Evolutionary conservation across 352 stramenopile species (phyloP).

Genomic region (Albugo candida): DNA sequence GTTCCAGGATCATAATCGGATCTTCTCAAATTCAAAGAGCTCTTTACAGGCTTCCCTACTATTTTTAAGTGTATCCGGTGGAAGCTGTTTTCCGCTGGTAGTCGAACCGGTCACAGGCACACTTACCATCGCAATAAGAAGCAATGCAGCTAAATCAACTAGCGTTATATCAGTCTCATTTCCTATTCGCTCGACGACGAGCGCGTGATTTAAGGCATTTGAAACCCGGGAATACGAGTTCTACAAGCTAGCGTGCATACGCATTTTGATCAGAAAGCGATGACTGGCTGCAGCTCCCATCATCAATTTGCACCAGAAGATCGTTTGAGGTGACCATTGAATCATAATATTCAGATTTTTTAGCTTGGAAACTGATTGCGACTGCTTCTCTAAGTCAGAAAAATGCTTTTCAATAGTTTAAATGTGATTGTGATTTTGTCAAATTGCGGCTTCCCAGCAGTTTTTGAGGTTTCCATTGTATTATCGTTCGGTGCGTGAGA

Average conservation of each 20-base stretch:
- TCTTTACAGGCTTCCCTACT: constrained; percentile 72
- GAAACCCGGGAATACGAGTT: constrained; percentile 88
- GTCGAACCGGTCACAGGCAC: constrained; percentile 87
- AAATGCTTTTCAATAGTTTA: constrained; percentile 40
- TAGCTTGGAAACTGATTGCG: constrained; percentile 18
- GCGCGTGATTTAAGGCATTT: constrained; percentile 82
- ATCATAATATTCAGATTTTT: constrained; percentile 55
- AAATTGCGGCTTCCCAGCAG: constrained; percentile 20
- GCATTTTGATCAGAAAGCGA: constrained; percentile 76
- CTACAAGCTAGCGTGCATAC: constrained; percentile 89
- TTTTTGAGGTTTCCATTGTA: constrained; percentile 19
- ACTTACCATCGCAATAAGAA: constrained; percentile 84
- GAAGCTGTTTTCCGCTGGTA: constrained; percentile 72
- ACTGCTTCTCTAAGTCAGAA: constrained; percentile 11
- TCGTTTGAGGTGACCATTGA: constrained; percentile 83
- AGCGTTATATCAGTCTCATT: constrained; percentile 90
- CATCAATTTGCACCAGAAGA: constrained; percentile 84
- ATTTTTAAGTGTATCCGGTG: constrained; percentile 33
- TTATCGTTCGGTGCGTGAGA: constrained; percentile 18
- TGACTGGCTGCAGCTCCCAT: constrained; percentile 84
- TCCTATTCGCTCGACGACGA: constrained; percentile 79
- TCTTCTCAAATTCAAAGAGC: constrained; percentile 74
- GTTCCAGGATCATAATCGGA: constrained; percentile 76
- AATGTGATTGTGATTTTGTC: constrained; percentile 31
- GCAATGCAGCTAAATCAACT: constrained; percentile 75